These are phyloP conservation scores for Albophoma yamanashiensis DNA, from an alignment of 2,329 filamentous ascomycete genomes.

Conservation along the genomic window DNA sequence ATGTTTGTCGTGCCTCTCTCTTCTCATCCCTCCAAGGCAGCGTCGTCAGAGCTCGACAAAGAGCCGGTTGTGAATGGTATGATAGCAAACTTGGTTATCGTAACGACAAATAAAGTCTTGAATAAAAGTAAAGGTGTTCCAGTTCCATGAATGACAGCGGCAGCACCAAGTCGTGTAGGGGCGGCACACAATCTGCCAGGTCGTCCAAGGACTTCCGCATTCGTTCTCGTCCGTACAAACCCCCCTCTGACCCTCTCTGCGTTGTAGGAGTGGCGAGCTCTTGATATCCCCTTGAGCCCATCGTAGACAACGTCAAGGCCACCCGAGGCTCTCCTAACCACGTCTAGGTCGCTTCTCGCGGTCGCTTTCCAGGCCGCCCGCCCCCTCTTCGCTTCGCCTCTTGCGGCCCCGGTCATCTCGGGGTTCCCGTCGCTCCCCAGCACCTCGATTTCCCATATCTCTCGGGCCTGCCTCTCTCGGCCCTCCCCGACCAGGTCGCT, in stretches of 20 bases:
- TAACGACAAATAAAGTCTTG: neutral
- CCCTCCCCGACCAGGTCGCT: constrained; percentile 23
- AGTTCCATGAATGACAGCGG: neutral
- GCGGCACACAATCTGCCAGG: neutral
- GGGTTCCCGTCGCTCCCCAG: constrained; percentile 21
- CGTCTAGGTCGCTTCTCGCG: constrained; percentile 45
- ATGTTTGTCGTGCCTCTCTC: neutral
- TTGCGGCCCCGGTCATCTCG: constrained; percentile 26
- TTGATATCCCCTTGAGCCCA: neutral
- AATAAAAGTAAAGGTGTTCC: neutral
- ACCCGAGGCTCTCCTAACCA: neutral
- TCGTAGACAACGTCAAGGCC: neutral
- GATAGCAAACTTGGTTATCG: neutral
- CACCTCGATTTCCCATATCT: constrained; percentile 17
- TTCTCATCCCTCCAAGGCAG: neutral
- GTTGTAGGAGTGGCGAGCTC: neutral
- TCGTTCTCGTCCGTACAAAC: neutral
- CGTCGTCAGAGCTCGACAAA: neutral
- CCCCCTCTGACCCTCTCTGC: neutral
- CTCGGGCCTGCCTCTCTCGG: constrained; percentile 19
- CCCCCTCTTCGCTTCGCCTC: constrained; percentile 36
- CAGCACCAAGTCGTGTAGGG: neutral
- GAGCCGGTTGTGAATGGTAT: neutral
- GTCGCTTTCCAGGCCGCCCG: constrained; percentile 26
- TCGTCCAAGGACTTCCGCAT: neutral